Conservation (phyloP, 73 alveolate species). For the Paraurostyla sp. region DNA sequence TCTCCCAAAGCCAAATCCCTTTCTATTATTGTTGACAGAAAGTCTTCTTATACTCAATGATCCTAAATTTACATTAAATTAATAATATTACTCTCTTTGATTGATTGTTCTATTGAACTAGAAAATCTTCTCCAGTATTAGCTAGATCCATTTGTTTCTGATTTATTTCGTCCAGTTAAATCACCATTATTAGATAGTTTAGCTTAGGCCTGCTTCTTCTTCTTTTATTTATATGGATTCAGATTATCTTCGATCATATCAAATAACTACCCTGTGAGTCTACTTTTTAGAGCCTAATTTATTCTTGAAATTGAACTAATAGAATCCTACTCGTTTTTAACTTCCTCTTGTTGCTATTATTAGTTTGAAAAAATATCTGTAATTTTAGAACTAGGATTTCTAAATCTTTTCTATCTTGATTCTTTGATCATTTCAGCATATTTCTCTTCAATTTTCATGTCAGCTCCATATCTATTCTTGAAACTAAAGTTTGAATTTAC, state of each 20-base stretch:
- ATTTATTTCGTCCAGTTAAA: neutral
- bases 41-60: constrained; percentile 3
- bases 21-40: neutral
- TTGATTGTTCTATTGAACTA: constrained; percentile 8
- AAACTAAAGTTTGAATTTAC: constrained; percentile 20
- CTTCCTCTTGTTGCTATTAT: neutral
- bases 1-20: constrained; percentile 26
- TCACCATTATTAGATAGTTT: neutral
- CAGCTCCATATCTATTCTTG: constrained; percentile 21
- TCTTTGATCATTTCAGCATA: constrained; percentile 6
- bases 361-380: neutral
- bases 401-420: neutral
- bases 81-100: constrained; percentile 35
- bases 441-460: constrained; percentile 20
- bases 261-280: neutral
- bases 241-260: constrained; percentile 24
- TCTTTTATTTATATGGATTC: constrained; percentile 6
- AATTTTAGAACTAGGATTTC: neutral
- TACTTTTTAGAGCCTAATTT: neutral
- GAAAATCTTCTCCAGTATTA: constrained; percentile 41
- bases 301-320: neutral
- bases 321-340: constrained; percentile 3
- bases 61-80: no score
- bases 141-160: constrained; percentile 10
- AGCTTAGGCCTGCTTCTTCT: neutral